These are phyloP conservation scores for Penicillium frequentans DNA, from an alignment of 2,329 filamentous ascomycete genomes.

Conservation along the genomic window DNA sequence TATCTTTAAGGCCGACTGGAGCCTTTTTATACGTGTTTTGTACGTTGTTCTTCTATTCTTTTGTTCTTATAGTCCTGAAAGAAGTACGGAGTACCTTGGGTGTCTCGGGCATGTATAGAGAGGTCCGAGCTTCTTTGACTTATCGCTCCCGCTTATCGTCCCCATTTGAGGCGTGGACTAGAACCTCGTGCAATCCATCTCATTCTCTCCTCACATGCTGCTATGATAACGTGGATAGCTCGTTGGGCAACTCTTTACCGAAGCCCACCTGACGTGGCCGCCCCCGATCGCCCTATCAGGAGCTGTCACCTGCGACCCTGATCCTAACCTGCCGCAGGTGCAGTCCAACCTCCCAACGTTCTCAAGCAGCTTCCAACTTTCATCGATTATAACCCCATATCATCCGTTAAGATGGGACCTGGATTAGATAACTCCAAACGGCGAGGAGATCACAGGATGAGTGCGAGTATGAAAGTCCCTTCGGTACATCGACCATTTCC, in stretches of 20 bases:
- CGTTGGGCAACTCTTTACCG: neutral
- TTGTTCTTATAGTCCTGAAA: too few relatives aligned
- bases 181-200: neutral
- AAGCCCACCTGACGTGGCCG: conserved; percentile 7
- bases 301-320: conserved; percentile 23
- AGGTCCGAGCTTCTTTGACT: conserved; percentile 7
- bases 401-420: conserved; percentile 31
- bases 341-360: neutral
- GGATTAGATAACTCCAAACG: conserved; percentile 43
- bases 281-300: conserved; percentile 14
- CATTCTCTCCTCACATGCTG: conserved; percentile 6
- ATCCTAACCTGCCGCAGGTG: neutral
- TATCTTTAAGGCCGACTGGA: too few relatives aligned
- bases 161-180: neutral
- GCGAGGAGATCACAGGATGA: conserved; percentile 43
- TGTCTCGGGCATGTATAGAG: neutral
- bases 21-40: too few relatives aligned
- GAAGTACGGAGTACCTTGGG: neutral
- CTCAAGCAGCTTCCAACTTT: conserved; percentile 2
- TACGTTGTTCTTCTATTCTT: too few relatives aligned
- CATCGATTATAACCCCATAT: conserved; percentile 3
- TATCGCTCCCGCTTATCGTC: conserved; percentile 21
- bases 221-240: conserved; percentile 11
- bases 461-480: conserved; percentile 42
- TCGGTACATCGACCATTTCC: conserved; percentile 47